phyloP scores from a whole-genome alignment of 2,329 filamentous ascomycete species.

The Pyrenochaeta sp. region DNA sequence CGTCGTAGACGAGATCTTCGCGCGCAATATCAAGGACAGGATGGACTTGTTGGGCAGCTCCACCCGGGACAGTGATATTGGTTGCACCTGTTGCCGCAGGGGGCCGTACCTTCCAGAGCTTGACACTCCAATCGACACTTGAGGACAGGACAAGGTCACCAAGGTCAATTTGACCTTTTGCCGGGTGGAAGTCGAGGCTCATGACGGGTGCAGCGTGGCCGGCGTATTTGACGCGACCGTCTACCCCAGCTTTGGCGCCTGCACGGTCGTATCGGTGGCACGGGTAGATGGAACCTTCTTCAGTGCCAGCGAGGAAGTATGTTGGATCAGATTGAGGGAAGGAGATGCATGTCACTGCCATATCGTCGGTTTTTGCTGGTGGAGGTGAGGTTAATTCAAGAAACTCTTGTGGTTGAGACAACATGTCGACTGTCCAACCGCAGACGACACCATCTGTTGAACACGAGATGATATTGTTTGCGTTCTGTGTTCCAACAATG shows the following conservation, averaged over 20 bases:
- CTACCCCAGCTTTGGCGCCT: constrained; percentile 94
- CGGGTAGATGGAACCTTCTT: constrained; percentile 95
- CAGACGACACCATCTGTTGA: constrained; percentile 97
- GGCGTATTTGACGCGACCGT: constrained; percentile 85
- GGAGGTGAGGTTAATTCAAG: constrained; percentile 86
- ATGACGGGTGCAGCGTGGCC: constrained; percentile 95
- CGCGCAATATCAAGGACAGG: constrained; percentile 90
- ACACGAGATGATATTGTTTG: constrained; percentile 97
- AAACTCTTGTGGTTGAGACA: constrained; percentile 94
- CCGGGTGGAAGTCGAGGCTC: constrained; percentile 94
- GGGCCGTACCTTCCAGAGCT: constrained; percentile 92
- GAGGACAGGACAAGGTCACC: constrained; percentile 93
- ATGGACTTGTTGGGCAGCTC: constrained; percentile 61
- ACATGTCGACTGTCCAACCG: constrained; percentile 97
- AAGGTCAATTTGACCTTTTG: constrained; percentile 89
- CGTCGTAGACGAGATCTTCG: constrained; percentile 97
- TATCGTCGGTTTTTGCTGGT: constrained; percentile 84
- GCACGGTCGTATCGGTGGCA: constrained; percentile 98
- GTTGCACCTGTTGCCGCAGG: constrained; percentile 71
- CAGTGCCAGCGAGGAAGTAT: constrained; percentile 95
- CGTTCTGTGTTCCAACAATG: constrained; percentile 97
- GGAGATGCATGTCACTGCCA: constrained; percentile 91
- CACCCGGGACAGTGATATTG: constrained; percentile 50
- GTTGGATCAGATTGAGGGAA: constrained; percentile 96
- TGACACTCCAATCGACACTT: constrained; percentile 95